Evolutionary conservation across 225 moss, liverwort and hornwort genomes (phyloP).

Genomic region (Bryum argenteum): DNA sequence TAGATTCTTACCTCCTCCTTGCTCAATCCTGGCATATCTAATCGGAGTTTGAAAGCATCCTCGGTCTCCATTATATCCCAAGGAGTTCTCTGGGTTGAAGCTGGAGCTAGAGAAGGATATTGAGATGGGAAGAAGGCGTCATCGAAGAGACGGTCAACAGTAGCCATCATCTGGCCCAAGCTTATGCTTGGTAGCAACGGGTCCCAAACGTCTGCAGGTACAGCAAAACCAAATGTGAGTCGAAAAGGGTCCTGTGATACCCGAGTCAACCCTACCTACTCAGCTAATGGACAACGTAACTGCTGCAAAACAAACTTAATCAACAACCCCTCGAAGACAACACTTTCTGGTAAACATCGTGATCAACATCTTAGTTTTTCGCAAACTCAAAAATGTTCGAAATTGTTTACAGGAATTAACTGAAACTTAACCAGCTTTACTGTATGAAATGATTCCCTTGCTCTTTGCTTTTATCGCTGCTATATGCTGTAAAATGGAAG

Average conservation of each 20-base stretch:
- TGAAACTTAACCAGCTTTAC: too few species aligned
- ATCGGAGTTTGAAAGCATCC: slow-evolving; percentile 51
- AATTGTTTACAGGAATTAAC: too few species aligned
- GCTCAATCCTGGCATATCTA: slow-evolving; percentile 57
- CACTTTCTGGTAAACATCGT: not conserved
- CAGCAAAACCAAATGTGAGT: not conserved
- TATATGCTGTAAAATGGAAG: too few species aligned
- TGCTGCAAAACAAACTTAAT: not conserved
- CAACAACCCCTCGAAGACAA: not conserved
- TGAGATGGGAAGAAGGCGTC: slow-evolving; percentile 30
- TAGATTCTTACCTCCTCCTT: slow-evolving; percentile 52
- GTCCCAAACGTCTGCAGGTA: slow-evolving; percentile 54
- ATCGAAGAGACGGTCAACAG: slow-evolving; percentile 54
- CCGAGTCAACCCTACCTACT: not conserved
- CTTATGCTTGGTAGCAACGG: slow-evolving; percentile 51
- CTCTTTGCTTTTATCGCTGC: too few species aligned
- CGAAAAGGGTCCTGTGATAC: not conserved
- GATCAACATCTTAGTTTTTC: not conserved
- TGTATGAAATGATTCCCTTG: too few species aligned
- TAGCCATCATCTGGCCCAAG: slow-evolving; percentile 45
- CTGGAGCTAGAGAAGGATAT: not conserved
- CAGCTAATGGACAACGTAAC: not conserved
- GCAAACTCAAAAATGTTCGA: too few species aligned
- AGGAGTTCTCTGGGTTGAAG: slow-evolving; percentile 39
- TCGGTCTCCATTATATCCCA: slow-evolving; percentile 65